phyloP scores from a whole-genome alignment of 2,329 filamentous ascomycete genomes.

The Aspergillus ochraceoroseus region DNA sequence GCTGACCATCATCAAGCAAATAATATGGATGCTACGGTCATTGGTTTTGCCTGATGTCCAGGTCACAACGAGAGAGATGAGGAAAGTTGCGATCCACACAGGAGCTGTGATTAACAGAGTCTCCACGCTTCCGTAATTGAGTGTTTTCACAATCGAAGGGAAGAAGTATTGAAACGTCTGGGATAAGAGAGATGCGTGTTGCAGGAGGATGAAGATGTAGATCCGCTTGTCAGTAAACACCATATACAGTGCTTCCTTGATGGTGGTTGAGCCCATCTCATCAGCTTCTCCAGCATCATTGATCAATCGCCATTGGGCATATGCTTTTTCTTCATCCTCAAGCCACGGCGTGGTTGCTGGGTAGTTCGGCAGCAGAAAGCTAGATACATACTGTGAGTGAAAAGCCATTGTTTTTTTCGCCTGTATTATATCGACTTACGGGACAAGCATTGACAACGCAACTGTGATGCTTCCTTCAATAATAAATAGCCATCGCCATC shows the following conservation, averaged over 20 bases:
- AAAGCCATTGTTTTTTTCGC: no score
- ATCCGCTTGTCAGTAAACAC: slow-evolving; percentile 32
- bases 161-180: slow-evolving; percentile 63
- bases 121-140: slow-evolving; percentile 51
- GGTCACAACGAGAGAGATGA: slow-evolving; percentile 52
- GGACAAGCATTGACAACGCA: slow-evolving; percentile 36
- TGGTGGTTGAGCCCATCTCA: slow-evolving; percentile 40
- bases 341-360: slow-evolving; percentile 53
- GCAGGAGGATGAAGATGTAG: slow-evolving; percentile 44
- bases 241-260: slow-evolving; percentile 44
- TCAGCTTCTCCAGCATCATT: slow-evolving; percentile 48
- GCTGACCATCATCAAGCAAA: slow-evolving; percentile 50
- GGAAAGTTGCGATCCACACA: slow-evolving; percentile 55
- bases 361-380: slow-evolving; percentile 47
- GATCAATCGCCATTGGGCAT: slow-evolving; percentile 51
- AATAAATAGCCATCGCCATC: slow-evolving; percentile 41
- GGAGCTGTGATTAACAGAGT: slow-evolving; percentile 47
- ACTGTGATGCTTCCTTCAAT: slow-evolving; percentile 39
- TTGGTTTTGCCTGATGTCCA: slow-evolving; percentile 52
- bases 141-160: slow-evolving; percentile 58
- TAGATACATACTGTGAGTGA: no score
- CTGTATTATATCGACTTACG: no score
- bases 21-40: slow-evolving; percentile 56
- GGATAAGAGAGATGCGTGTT: slow-evolving; percentile 46
- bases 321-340: slow-evolving; percentile 49